Conservation (phyloP, 495 filamentous ascomycete genomes). For the Hypoxylon subgilvum region DNA sequence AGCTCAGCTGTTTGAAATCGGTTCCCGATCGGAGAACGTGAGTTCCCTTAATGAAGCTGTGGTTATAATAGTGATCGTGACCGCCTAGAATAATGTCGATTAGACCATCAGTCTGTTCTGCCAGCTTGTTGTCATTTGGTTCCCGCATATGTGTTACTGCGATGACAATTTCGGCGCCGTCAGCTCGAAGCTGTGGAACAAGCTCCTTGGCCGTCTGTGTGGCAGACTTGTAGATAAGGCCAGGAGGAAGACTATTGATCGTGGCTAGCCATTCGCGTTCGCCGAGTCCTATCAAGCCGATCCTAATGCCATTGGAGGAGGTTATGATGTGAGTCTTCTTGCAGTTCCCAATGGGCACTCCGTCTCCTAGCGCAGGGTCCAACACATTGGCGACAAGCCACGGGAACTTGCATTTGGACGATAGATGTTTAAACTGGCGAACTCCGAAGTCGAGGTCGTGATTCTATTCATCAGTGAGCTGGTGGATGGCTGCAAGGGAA, state of each 20-base stretch:
- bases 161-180: constrained; percentile 81
- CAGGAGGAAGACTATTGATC: constrained; percentile 81
- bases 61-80: constrained; percentile 87
- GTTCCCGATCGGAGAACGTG: constrained; percentile 83
- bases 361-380: constrained; percentile 70
- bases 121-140: constrained; percentile 83
- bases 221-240: constrained; percentile 80
- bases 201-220: constrained; percentile 71
- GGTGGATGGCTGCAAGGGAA: constrained; percentile 25
- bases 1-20: constrained; percentile 90
- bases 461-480: constrained; percentile 56
- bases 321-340: constrained; percentile 73
- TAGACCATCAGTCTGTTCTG: constrained; percentile 67
- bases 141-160: constrained; percentile 85
- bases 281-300: constrained; percentile 83
- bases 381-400: constrained; percentile 81
- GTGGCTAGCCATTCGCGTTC: constrained; percentile 82
- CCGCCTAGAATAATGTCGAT: constrained; percentile 88
- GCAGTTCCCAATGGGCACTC: constrained; percentile 71
- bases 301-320: constrained; percentile 79
- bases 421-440: constrained; percentile 73
- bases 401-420: constrained; percentile 77
- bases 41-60: constrained; percentile 73
- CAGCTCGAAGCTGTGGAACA: constrained; percentile 68
- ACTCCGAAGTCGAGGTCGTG: constrained; percentile 96